Conservation (phyloP, 805 yeast genomes). For the Candida anglica region DNA sequence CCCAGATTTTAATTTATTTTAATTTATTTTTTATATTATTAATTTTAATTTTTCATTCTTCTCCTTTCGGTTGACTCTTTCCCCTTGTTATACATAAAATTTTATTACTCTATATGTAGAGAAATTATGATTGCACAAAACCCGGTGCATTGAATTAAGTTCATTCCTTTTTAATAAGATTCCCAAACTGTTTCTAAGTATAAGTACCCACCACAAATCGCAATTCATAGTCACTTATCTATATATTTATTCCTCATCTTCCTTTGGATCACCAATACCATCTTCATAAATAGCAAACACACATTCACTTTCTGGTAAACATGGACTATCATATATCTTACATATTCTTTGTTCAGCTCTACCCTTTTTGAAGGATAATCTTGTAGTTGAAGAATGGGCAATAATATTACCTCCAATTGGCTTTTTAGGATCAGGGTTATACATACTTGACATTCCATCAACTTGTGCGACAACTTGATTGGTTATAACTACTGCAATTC, state of each 20-base stretch:
- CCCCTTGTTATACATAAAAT: no score
- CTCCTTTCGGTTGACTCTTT: no score
- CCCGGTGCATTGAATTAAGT: no score
- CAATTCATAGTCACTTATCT: background rate
- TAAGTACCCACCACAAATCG: no score
- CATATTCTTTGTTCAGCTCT: conserved; percentile 90
- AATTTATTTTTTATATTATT: no score
- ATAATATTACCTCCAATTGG: conserved; percentile 98
- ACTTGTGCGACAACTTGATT: conserved; percentile 98
- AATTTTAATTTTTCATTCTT: no score
- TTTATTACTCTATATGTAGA: no score
- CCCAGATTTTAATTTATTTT: no score
- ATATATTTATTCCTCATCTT: conserved; percentile 41
- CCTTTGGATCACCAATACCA: conserved; percentile 94
- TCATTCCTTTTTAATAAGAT: no score
- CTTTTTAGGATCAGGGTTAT: conserved; percentile 95
- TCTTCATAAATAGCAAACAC: conserved; percentile 94
- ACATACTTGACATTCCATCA: conserved; percentile 79
- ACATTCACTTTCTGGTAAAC: conserved; percentile 93
- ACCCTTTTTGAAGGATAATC: conserved; percentile 87
- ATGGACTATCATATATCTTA: conserved; percentile 93
- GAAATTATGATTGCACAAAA: no score
- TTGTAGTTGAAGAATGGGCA: conserved; percentile 94
- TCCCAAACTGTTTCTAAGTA: no score
- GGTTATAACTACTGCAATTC: conserved; percentile 88